Percentiles rank a stretch among this genome's conserved stretches.
phyloP scores from a whole-genome alignment of 192 early-diverging fungal genomes.

The Linderina pennispora region DNA sequence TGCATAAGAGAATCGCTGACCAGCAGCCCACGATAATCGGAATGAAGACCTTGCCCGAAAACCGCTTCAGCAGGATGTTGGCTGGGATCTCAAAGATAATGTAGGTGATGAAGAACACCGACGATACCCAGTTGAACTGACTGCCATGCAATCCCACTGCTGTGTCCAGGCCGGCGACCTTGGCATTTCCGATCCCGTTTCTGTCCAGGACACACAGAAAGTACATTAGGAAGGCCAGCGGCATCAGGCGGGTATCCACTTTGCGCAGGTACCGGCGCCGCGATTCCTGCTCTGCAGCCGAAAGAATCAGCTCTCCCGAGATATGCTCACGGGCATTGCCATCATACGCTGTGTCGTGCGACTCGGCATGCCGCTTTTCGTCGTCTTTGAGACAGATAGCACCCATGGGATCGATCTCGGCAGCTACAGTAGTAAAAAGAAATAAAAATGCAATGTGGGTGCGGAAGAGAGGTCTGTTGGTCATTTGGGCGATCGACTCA shows the following conservation, averaged over 20 bases:
- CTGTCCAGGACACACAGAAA: constrained; percentile 52
- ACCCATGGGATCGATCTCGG: too few relatives aligned
- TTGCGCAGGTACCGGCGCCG: constrained; percentile 8
- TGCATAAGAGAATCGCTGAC: constrained; percentile 46
- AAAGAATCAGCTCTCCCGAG: background rate
- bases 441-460: too few relatives aligned
- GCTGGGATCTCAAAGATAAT: constrained; percentile 66
- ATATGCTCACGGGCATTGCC: background rate
- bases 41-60: constrained; percentile 47
- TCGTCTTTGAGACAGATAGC: too few relatives aligned
- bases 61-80: constrained; percentile 52
- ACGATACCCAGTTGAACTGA: constrained; percentile 5
- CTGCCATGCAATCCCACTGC: constrained; percentile 21
- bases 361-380: too few relatives aligned
- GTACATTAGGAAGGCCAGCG: constrained; percentile 46
- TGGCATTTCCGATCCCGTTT: constrained; percentile 51
- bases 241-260: constrained; percentile 39
- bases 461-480: too few relatives aligned
- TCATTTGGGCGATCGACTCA: too few relatives aligned
- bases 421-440: too few relatives aligned
- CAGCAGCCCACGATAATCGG: constrained; percentile 46
- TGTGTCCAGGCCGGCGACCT: constrained; percentile 21
- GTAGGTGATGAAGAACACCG: constrained; percentile 35
- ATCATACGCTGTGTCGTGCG: background rate
- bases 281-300: background rate